Base-by-base conservation (phyloP, 202 grass and related monocot species). In the Setaria italica region DNA sequence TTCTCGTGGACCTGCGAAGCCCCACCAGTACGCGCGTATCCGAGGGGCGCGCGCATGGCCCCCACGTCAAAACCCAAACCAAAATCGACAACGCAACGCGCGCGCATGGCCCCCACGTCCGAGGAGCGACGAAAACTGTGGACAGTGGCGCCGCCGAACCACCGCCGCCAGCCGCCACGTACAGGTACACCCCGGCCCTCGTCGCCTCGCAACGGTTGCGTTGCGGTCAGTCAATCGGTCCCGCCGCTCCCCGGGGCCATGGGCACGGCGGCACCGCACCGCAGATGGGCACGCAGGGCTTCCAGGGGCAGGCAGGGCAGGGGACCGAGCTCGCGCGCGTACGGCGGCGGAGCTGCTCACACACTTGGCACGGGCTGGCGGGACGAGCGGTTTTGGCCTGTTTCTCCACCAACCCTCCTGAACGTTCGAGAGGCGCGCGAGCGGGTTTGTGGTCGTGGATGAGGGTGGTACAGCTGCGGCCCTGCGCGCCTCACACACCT, bases 301-400 rank as follows among this genome's bases (percentile, higher is more conserved):
- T 25, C 25, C 25, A 25, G 25, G 25, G 25, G n/a, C 9, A 19
- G 66, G 43, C 68, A 29, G 57, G 66, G 37, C 17, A 66, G 34
- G 67, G 19, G 46, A 47, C 70, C 45, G 15, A 51, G 71, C n/a
- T 47, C 68, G 47, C 48, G 48, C 71, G 71, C 71, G 29, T 74
- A 53, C 71, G 71, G 7, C 48, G 15, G 49, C 51, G 30, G 72
- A 53, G 70, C 25, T 19, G n/a, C 2, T 15, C 47, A 19, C 70
- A 53, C 47, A 74, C 14, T 19, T 74, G 71, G 70, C 47, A n/a
- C 70, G 6, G 43, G 69, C 4, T 11, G 70, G 5, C 43, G 11
- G 43, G 16, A 3, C 19, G 10, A 19, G 34, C 11, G 34, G 21
- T 60, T 58, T 60, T 72, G 80, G 25, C 51, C 51, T 6, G n/a